Percentiles rank a stretch among this genome's conserved stretches.
Conservation (phyloP, 805 yeast genomes). For the Komagataella phaffii region DNA sequence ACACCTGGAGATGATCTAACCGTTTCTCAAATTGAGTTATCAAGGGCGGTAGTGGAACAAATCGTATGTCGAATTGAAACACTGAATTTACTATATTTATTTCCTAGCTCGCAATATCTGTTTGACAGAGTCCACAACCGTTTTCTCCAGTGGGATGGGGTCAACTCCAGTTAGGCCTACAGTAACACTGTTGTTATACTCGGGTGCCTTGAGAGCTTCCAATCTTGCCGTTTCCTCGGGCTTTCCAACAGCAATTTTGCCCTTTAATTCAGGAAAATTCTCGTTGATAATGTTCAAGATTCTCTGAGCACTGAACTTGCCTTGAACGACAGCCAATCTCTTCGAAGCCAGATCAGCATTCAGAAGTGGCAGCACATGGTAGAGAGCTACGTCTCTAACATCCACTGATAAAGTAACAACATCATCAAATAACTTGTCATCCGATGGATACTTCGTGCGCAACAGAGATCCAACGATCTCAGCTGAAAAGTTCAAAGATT, state of each 20-base stretch:
- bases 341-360: slow-evolving; percentile 18
- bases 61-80: too few relatives aligned
- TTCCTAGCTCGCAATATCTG: slow-evolving; percentile 9
- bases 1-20: too few relatives aligned
- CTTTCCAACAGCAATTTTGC: slow-evolving; percentile 28
- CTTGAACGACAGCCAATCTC: slow-evolving; percentile 17
- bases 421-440: slow-evolving; percentile 5
- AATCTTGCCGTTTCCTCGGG: slow-evolving; percentile 13
- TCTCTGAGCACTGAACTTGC: slow-evolving; percentile 13
- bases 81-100: too few relatives aligned
- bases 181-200: not conserved
- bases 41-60: too few relatives aligned
- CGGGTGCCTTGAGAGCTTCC: not conserved
- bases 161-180: not conserved
- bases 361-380: slow-evolving; percentile 39
- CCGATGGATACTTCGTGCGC: slow-evolving; percentile 6
- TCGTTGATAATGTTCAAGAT: slow-evolving; percentile 18
- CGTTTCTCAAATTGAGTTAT: too few relatives aligned
- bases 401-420: slow-evolving; percentile 20
- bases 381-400: slow-evolving; percentile 50
- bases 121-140: slow-evolving; percentile 3
- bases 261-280: slow-evolving; percentile 23
- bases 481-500: slow-evolving; percentile 17
- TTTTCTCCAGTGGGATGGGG: slow-evolving; percentile 4
- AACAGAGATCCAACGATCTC: slow-evolving; percentile 13